These are phyloP conservation scores for Cystoderma amianthinum DNA, from an alignment of 768 basidiomycete species.

Conservation along the genomic window DNA sequence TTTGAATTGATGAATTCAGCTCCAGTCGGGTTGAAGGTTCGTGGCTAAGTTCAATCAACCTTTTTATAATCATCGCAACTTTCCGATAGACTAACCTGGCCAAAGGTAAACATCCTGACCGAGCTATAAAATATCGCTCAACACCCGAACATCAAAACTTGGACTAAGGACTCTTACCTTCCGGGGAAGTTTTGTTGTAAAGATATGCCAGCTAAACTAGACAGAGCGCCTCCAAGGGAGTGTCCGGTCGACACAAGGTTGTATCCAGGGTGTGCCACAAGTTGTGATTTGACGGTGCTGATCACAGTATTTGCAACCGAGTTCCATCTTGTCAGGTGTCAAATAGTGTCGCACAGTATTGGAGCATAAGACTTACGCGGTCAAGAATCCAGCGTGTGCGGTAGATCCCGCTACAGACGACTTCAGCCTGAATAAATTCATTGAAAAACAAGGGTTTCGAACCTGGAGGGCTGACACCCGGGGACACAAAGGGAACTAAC, in stretches of 20 bases:
- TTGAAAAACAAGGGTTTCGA: too few relatives aligned
- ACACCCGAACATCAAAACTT: background rate
- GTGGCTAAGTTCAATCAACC: too few relatives aligned
- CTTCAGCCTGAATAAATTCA: too few relatives aligned
- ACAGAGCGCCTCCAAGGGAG: background rate
- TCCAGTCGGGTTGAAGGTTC: constrained; percentile 9
- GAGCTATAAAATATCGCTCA: background rate
- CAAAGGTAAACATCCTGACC: constrained; percentile 12
- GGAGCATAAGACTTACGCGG: background rate
- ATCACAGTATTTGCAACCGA: background rate
- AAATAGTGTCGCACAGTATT: too few relatives aligned
- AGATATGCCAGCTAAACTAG: background rate
- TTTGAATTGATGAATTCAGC: constrained; percentile 10
- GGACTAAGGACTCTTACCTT: background rate
- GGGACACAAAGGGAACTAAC: constrained; percentile 13
- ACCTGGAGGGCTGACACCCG: constrained; percentile 18
- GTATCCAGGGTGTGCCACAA: background rate
- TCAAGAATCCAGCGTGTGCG: constrained; percentile 1
- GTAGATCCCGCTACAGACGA: background rate
- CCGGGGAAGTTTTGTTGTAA: background rate
- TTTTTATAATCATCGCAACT: too few relatives aligned
- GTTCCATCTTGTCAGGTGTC: too few relatives aligned
- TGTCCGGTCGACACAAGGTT: background rate
- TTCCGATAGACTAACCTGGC: too few relatives aligned
- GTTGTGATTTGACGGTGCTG: background rate